Base-by-base conservation (phyloP, 2,329 filamentous ascomycete species). In the Neurospora sp. region DNA sequence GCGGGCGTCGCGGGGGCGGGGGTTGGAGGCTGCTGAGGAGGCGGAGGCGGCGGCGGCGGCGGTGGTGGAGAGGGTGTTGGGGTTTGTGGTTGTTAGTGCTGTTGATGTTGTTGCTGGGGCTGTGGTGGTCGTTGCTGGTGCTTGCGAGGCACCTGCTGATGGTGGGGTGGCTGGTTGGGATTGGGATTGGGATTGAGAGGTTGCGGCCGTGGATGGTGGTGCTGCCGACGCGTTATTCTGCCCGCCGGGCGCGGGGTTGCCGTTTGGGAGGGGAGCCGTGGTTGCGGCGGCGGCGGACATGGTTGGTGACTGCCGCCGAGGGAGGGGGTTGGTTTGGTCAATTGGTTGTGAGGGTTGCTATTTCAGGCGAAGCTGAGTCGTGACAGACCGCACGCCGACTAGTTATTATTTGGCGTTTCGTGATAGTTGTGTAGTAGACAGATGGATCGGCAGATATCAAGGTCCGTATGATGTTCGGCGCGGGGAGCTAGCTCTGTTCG, bases 1-100 rank as follows among this genome's bases (percentile, higher is more conserved):
- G 76, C 92, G 90, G 17, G 90, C 88, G 79, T 96, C 92, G 80
- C 92, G 91, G 0, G 92, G 92, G 4, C 91, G 88, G 68, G 86
- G 84, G 23, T 84, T 82, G 11, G 82, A 76, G 46, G 81, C 76
- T 39, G 81, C 71, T 67, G 81, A 76, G 23, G 73, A 7, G 36
- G 66, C 75, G 15, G 28, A 28, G 28, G 74, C 71, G 62, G 73
- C 74, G 42, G 73, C 72, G 19, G 75, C 74, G 70, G 70, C 75
- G 78, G 72, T 75, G 74, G 72, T 75, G 74, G 72, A 39, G 75
- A 70, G 67, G 68, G 66, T 33, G 74, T 66, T 70, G 76, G 70
- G 67, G 70, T n/a, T 68, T 72, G 72, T 68, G 70, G 43, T 19
- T 52, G 46, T 38, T 46, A 68, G 62, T 68, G 71, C 69, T 68